Conservation (phyloP, 2,329 filamentous ascomycete species). For the Beauveria varroae region DNA sequence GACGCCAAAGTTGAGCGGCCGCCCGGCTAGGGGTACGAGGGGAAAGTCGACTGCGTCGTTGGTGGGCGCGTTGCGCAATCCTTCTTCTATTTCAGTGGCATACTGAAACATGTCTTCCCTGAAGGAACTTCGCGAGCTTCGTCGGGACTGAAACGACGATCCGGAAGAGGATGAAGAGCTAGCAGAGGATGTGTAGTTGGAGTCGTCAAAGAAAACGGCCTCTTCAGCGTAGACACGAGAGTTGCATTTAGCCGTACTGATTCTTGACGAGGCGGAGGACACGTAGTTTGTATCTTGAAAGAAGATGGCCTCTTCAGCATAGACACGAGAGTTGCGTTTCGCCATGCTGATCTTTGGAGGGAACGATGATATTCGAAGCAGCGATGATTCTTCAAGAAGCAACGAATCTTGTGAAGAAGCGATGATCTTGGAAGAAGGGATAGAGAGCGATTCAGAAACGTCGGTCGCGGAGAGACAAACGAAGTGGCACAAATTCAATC, state of each 20-base stretch:
- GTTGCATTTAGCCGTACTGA: slow-evolving; percentile 19
- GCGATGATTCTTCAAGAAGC: too few species aligned
- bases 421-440: neutral
- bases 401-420: too few species aligned
- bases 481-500: neutral
- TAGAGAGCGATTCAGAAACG: neutral
- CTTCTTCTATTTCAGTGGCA: slow-evolving; percentile 19
- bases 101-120: slow-evolving; percentile 20
- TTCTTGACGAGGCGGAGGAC: too few species aligned
- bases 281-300: too few species aligned
- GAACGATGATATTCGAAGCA: too few species aligned
- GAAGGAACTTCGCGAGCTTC: slow-evolving; percentile 22
- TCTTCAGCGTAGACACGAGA: slow-evolving; percentile 18
- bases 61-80: neutral
- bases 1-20: slow-evolving; percentile 67
- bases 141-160: slow-evolving; percentile 21
- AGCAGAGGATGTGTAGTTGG: slow-evolving; percentile 1
- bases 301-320: slow-evolving; percentile 14
- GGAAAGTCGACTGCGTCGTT: slow-evolving; percentile 12
- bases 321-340: slow-evolving; percentile 19
- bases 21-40: slow-evolving; percentile 19
- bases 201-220: slow-evolving; percentile 11
- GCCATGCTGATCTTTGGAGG: slow-evolving; percentile 14
- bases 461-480: neutral
- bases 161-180: slow-evolving; percentile 7